A percentile compares a stretch with the other conserved stretches of the same genome.
phyloP scores from a whole-genome alignment of 176 grass and related monocot genomes.

The Zizania latifolia region DNA sequence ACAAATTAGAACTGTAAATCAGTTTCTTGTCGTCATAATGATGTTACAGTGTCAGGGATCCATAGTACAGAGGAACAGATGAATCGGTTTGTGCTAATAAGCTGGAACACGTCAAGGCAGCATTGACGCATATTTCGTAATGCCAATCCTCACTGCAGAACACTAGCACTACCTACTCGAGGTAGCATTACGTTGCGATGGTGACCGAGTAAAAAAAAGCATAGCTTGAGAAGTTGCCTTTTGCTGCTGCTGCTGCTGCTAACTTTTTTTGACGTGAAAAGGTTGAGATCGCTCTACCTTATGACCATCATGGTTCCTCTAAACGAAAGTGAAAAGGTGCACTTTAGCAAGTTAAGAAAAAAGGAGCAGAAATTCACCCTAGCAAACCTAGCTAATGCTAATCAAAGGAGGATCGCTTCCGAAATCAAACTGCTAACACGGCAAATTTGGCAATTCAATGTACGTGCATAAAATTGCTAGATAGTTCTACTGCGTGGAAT shows the following conservation, averaged over 20 bases:
- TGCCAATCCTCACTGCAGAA: background rate
- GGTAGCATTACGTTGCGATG: too few relatives aligned
- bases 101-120: background rate
- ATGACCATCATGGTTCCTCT: too few relatives aligned
- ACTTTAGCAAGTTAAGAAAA: background rate
- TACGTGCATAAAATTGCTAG: background rate
- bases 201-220: too few relatives aligned
- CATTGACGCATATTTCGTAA: background rate
- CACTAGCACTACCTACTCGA: background rate
- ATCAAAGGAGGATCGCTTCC: background rate
- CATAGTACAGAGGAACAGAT: background rate
- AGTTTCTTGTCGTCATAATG: conserved; percentile 6
- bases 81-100: background rate
- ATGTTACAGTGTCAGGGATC: background rate
- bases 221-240: too few relatives aligned
- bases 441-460: background rate
- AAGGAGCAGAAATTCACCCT: background rate
- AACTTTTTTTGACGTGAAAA: too few relatives aligned
- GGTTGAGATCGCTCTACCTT: too few relatives aligned
- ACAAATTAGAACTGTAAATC: background rate
- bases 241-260: too few relatives aligned
- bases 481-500: background rate
- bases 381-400: background rate
- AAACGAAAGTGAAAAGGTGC: too few relatives aligned
- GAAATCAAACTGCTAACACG: background rate